Evolutionary conservation across 225 moss, liverwort and hornwort species (phyloP), one percentile per base, ranked within the genome.

Genomic region (Anthoceros angustus): DNA sequence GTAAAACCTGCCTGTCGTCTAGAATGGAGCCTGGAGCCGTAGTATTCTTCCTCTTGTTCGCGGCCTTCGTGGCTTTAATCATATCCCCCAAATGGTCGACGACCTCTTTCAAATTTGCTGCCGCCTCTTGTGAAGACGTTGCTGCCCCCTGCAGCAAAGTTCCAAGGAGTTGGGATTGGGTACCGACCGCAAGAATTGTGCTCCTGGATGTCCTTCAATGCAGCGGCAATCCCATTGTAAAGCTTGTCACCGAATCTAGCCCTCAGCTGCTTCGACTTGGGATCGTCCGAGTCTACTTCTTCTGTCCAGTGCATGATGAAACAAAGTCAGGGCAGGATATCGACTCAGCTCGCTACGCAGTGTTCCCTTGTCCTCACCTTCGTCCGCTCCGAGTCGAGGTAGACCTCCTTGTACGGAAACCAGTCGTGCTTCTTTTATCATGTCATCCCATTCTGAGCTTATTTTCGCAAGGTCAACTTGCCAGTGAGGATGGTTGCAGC

Each of bases 141-240:
- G 43, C 43, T 43, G 43, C 43, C 43, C 43, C 78, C 42, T 32
- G 32, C 16, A 62, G 50, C 55, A 16, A 76, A 77, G 50, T 82
- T 74, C 82, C 79, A 79, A n/a, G 78, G 74, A 72, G 76, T 71
- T 12, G 74, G 40, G 39, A 68, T 23, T 21, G 65, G 63, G 20
- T 79, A 82, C 64, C 76, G 73, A 16, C 82, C 82, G 21, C 79
- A 76, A 5, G 82, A 74, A 4, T 82, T 82, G 76, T 79, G 78
- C 12, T 41, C 76, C 15, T 67, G 64, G 10, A 82, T 70, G 49
- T 82, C 82, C 72, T 78, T 39, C 11, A 74, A 61, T 11, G 78
- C 73, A 20, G 69, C 63, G 60, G 70, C 76, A 12, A 82, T 68
- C 10, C 76, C 73, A 41, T 76, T 61, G n/a, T 71, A 76, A 62